phyloP scores from a whole-genome alignment of 345 rosid genomes.

The Camelina neglecta region DNA sequence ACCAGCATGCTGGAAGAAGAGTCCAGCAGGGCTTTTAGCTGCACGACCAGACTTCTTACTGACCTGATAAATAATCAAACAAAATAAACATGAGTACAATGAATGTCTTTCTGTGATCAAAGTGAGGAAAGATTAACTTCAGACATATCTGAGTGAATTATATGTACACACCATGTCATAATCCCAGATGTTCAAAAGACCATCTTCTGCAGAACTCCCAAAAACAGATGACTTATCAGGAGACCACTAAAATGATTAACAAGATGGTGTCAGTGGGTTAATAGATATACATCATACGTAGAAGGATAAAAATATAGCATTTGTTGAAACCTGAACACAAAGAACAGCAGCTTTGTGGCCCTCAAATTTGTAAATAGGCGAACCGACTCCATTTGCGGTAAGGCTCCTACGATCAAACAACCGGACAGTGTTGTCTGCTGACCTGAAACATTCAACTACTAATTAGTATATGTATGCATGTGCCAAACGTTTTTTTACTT shows the following conservation, averaged over 20 bases:
- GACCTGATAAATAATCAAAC: slow-evolving; percentile 28
- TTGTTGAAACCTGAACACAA: slow-evolving; percentile 74
- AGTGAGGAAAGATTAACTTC: neutral
- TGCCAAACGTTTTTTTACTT: neutral
- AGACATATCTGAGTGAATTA: slow-evolving; percentile 7
- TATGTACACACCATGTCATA: slow-evolving; percentile 42
- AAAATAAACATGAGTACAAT: slow-evolving; percentile 25
- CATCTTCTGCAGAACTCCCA: slow-evolving; percentile 50
- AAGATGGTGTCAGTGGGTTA: slow-evolving; percentile 17
- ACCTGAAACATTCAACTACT: slow-evolving; percentile 51
- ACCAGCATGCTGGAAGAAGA: slow-evolving; percentile 53
- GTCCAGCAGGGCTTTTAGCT: slow-evolving; percentile 46
- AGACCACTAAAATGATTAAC: slow-evolving; percentile 43
- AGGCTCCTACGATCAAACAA: slow-evolving; percentile 93
- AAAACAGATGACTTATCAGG: slow-evolving; percentile 51
- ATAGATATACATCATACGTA: neutral
- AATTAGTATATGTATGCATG: slow-evolving; percentile 17
- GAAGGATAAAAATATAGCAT: neutral
- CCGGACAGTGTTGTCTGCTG: slow-evolving; percentile 92
- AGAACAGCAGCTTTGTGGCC: slow-evolving; percentile 89
- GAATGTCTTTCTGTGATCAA: neutral
- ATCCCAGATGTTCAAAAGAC: slow-evolving; percentile 52
- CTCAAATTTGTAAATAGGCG: slow-evolving; percentile 72
- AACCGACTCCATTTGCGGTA: slow-evolving; percentile 69
- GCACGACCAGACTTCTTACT: slow-evolving; percentile 44